Evolutionary conservation across 345 rosid genomes (phyloP).

Genomic region (Aethionema arabicum): DNA sequence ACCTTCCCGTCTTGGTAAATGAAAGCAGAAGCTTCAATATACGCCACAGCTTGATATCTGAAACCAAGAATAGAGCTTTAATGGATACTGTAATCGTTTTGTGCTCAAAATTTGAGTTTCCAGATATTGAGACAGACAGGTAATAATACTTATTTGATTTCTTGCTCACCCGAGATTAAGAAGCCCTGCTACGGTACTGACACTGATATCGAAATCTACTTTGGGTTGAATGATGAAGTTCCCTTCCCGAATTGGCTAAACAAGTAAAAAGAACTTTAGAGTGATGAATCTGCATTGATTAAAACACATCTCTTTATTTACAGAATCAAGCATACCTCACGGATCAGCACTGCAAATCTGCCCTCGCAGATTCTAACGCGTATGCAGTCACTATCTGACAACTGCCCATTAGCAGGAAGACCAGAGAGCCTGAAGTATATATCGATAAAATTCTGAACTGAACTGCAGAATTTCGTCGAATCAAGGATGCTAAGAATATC

Average conservation of each 20-base stretch:
- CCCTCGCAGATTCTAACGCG: slow-evolving; percentile 99
- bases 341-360: slow-evolving; percentile 92
- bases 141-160: slow-evolving; percentile 5
- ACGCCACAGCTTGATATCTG: slow-evolving; percentile 98
- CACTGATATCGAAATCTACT: slow-evolving; percentile 98
- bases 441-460: slow-evolving; percentile 92
- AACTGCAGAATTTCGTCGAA: slow-evolving; percentile 74
- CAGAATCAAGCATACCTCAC: slow-evolving; percentile 66
- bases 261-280: slow-evolving; percentile 16
- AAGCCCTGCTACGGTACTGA: slow-evolving; percentile 96
- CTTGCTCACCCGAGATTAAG: slow-evolving; percentile 92
- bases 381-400: slow-evolving; percentile 92
- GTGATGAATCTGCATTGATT: slow-evolving; percentile 23
- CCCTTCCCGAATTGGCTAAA: slow-evolving; percentile 98
- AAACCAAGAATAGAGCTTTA: slow-evolving; percentile 24
- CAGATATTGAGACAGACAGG: neutral
- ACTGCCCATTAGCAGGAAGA: slow-evolving; percentile 73
- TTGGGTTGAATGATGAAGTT: slow-evolving; percentile 98
- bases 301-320: slow-evolving; percentile 14
- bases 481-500: slow-evolving; percentile 91
- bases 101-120: neutral
- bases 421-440: slow-evolving; percentile 88
- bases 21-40: slow-evolving; percentile 90
- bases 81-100: neutral
- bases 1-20: slow-evolving; percentile 99